Base-by-base conservation (phyloP, 768 basidiomycete genomes). In the Omphalotus guepiniiformis region DNA sequence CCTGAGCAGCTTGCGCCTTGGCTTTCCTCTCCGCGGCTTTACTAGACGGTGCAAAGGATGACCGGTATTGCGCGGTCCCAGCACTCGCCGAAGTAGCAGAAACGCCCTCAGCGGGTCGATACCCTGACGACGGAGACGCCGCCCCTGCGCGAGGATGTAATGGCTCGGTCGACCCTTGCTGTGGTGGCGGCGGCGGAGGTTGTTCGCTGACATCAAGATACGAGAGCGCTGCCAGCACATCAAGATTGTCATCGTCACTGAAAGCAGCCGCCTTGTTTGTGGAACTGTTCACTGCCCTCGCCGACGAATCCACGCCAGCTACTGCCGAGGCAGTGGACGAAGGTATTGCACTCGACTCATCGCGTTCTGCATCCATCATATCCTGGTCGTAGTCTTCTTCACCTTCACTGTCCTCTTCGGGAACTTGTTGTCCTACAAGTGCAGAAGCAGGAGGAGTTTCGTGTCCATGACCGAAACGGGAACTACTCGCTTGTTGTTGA, bases 31-130 rank as follows among this genome's bases (percentile, higher is more conserved):
- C 85, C 18, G 82, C 80, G 30, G 92, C 92, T 53, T 85, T 81
- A 58, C 79, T 87, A 15, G 87, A 89, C 2, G 85, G 85, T 0
- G 92, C 88, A 61, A 97, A 97, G 3, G 94, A 93, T 0, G 93
- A 94, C 44, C 81, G 82, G 67, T 77, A 87, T 45, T 79, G 77
- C 1, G 65, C 44, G 7, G 50, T 47, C 15, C 48, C 58, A 16
- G 56, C 56, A 19, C 12, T 47, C 39, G 7, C 54, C 29, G 37
- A 54, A 34, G 48, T 55, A 16, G 35, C 51, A n/a, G 23, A 5
- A 26, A n/a, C 11, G 18, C 47, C 39, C 4, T 47, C 37, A 45
- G 43, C 62, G 45, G 62, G 62, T 32, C 53, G 55, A 23, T 58
- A 52, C 11, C 59, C 55, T 26, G 57, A 46, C n/a, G 57, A 56